Base-by-base conservation (phyloP, 306 rosid species). In the Fragaria ananassa region DNA sequence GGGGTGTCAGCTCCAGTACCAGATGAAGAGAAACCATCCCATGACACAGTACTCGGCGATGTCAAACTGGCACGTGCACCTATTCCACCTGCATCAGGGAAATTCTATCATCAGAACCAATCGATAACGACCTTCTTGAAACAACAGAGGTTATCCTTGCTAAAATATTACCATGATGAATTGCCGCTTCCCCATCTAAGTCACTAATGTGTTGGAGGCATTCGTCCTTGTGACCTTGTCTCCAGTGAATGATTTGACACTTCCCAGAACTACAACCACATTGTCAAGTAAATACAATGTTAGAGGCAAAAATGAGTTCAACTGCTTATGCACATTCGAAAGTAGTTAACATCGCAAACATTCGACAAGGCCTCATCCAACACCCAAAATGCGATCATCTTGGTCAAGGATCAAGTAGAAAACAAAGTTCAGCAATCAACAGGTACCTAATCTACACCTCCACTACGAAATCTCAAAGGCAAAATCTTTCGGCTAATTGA, bases 191-290 rank as follows among this genome's bases (percentile, higher is more conserved):
- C 66, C 80, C 66, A 54, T 18, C 21, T 54, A 81, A 63, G 67
- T 78, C 76, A 76, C 68, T 69, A 72, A 61, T 79, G 6, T 83
- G 83, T 37, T 71, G 67, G 13, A 78, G 85, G 71, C 97, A 91
- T 80, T 91, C 92, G 72, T 89, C 92, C 86, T 83, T 89, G 82
- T 91, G 97, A 75, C 97, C 97, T 72, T 79, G 89, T 78, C 97
- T 87, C 97, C 97, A 91, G 72, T 91, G 97, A 80, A 84, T 72
- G 75, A 91, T 91, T 83, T 91, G 97, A 82, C 97, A 91, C 91
- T 87, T 91, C 62, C 97, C 91, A 71, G 97, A 91, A 85, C 97
- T 91, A 83, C 82, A 83, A 86, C 76, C 81, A 76, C 19, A 68
- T 25, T 76, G 79, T 79, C 68, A 83, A 37, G 81, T 61, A 49